Percentiles rank a stretch among this genome's conserved stretches.
These are phyloP conservation scores for Boletus sp. DNA, from an alignment of 768 basidiomycete species.

Conservation along the genomic window DNA sequence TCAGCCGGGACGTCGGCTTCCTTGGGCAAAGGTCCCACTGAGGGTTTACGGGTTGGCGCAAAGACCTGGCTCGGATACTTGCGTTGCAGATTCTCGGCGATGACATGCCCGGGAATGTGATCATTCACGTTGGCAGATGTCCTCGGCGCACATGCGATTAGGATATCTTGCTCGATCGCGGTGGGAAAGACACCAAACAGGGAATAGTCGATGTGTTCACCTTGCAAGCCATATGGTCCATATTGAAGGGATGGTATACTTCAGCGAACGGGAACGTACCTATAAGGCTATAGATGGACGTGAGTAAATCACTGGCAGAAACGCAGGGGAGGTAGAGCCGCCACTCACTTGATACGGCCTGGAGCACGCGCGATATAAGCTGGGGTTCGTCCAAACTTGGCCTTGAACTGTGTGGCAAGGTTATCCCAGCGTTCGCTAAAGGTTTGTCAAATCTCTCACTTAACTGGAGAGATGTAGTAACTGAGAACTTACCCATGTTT, in stretches of 20 bases:
- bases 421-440: constrained; percentile 58
- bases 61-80: constrained; percentile 64
- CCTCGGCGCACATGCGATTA: constrained; percentile 70
- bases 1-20: constrained; percentile 32
- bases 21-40: constrained; percentile 23
- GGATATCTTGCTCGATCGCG: constrained; percentile 82
- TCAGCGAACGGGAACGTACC: constrained; percentile 20
- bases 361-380: constrained; percentile 74
- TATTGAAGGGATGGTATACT: background rate
- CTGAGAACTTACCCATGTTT: constrained; percentile 43
- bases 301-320: background rate
- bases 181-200: constrained; percentile 82
- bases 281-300: constrained; percentile 30
- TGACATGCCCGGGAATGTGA: constrained; percentile 49
- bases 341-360: constrained; percentile 71
- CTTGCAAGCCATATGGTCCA: constrained; percentile 36
- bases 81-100: constrained; percentile 58
- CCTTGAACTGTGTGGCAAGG: constrained; percentile 59
- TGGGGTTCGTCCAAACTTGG: constrained; percentile 64
- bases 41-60: constrained; percentile 43
- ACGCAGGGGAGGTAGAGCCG: background rate
- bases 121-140: constrained; percentile 7
- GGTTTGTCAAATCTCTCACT: background rate
- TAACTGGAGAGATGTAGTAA: background rate
- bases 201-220: constrained; percentile 84